Base-by-base conservation (phyloP, 148 eudicot genomes). In the Camellia sinensis region DNA sequence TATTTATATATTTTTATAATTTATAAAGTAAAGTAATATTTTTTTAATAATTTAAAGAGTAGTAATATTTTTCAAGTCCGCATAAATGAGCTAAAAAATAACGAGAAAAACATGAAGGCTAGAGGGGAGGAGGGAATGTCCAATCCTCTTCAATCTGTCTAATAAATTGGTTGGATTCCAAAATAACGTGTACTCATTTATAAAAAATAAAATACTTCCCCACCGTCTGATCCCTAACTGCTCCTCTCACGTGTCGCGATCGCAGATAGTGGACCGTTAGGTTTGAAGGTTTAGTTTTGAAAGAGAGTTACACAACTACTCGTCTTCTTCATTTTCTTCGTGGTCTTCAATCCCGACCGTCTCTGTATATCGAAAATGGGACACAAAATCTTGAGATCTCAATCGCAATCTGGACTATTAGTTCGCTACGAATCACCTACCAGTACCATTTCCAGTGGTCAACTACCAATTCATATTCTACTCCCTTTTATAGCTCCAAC, bases 271-370 rank as follows among this genome's bases (percentile, higher is more conserved):
- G 44, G 87, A 85, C 85, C 78, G 83, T 77, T 85, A 64, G 85
- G 87, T 85, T 79, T 79, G 82, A 82, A 85, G 56, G 78, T 76
- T 53, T 21, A 43, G 60, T 64, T 64, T 65, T 66, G 77, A 79
- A 85, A 52, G 65, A 79, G 46, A 12, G 84, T 79, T 71, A 53
- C 63, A 46, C 84, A 61, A 67, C 74, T 66, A 76, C 67, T 52
- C 52, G 1, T 10, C 37, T 14, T 65, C 80, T 14, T 70, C 57
- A 29, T 63, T 5, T 52, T 53, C 70, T 43, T 57, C 56, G 14
- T 29, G 29, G 29, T 19, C 65, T 2, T 66, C 40, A 17, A 3
- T 44, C 68, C 44, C 45, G 44, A 29, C 29, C 29, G 29, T 40
- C 11, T 56, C 19, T 15, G 65, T 73, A 63, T 9, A 43, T 13